Evolutionary conservation across 2,329 filamentous ascomycete genomes (phyloP).

Genomic region (Cryoendolithus antarcticus): DNA sequence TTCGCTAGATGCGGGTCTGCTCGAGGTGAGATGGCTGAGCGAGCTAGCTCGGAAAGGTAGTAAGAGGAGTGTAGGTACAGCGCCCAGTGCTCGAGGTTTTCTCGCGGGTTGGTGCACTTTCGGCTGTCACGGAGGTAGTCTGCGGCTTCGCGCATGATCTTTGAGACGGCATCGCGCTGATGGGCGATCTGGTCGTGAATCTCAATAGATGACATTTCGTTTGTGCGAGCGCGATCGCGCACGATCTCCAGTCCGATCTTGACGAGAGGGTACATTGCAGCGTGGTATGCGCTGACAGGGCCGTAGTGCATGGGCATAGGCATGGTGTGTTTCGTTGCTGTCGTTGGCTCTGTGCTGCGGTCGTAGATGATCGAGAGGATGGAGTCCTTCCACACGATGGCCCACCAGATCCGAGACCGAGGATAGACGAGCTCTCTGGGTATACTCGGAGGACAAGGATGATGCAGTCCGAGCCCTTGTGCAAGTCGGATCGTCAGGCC

Average conservation of each 20-base stretch:
- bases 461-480: constrained; percentile 47
- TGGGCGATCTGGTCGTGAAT: constrained; percentile 40
- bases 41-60: constrained; percentile 49
- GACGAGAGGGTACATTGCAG: constrained; percentile 44
- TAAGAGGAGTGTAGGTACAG: constrained; percentile 51
- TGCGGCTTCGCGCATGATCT: constrained; percentile 45
- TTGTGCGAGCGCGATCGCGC: constrained; percentile 41
- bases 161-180: constrained; percentile 44
- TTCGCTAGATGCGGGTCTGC: constrained; percentile 32
- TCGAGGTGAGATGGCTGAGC: constrained; percentile 45
- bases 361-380: constrained; percentile 53
- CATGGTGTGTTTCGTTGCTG: constrained; percentile 38
- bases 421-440: constrained; percentile 34
- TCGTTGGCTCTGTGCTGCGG: constrained; percentile 42
- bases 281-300: constrained; percentile 43
- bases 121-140: constrained; percentile 45
- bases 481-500: constrained; percentile 49
- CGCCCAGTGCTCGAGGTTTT: constrained; percentile 49
- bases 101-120: constrained; percentile 34
- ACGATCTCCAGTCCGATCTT: constrained; percentile 49
- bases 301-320: constrained; percentile 22
- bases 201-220: constrained; percentile 32
- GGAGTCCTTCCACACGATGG: constrained; percentile 52
- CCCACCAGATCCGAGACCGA: constrained; percentile 37
- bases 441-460: constrained; percentile 43